phyloP scores from a whole-genome alignment of 1,284 basidiomycete species.

The Trametes pubescens region DNA sequence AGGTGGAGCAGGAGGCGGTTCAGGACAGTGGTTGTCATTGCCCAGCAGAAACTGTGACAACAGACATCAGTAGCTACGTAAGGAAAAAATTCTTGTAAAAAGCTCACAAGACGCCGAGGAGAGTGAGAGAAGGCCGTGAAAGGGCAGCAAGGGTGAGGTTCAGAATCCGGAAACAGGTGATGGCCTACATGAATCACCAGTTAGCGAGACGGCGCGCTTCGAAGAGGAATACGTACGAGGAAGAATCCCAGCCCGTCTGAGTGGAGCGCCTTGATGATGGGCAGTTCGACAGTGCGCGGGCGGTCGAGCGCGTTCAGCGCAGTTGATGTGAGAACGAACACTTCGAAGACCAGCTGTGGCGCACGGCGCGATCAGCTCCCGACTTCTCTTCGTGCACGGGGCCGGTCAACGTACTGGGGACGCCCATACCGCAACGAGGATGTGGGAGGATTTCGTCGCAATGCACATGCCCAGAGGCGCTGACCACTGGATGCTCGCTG shows the following conservation, averaged over 20 bases:
- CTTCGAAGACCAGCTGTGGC: conserved; percentile 41
- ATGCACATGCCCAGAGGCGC: conserved; percentile 38
- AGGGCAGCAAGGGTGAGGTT: conserved; percentile 38
- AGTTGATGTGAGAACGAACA: conserved; percentile 39
- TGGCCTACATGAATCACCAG: conserved; percentile 26
- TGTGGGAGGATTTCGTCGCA: conserved; percentile 28
- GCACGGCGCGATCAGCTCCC: not conserved
- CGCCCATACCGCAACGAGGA: conserved; percentile 41
- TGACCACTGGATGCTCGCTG: conserved; percentile 37
- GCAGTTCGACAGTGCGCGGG: conserved; percentile 37
- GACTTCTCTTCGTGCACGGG: not conserved
- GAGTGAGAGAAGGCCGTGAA: conserved; percentile 34
- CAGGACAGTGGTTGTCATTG: conserved; percentile 35
- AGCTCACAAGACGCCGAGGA: conserved; percentile 41
- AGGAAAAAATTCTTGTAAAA: not conserved
- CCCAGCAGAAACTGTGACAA: conserved; percentile 39
- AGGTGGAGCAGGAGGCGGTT: conserved; percentile 37
- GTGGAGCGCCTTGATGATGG: conserved; percentile 38
- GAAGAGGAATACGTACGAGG: conserved; percentile 30
- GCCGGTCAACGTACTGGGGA: conserved; percentile 36
- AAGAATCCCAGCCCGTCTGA: conserved; percentile 44
- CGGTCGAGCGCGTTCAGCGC: conserved; percentile 43
- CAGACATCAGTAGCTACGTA: not conserved
- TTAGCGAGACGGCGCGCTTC: not conserved
- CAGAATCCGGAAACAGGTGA: conserved; percentile 36